Evolutionary conservation across 768 basidiomycete species (phyloP).

Genomic region (Lactarius hengduanensis): DNA sequence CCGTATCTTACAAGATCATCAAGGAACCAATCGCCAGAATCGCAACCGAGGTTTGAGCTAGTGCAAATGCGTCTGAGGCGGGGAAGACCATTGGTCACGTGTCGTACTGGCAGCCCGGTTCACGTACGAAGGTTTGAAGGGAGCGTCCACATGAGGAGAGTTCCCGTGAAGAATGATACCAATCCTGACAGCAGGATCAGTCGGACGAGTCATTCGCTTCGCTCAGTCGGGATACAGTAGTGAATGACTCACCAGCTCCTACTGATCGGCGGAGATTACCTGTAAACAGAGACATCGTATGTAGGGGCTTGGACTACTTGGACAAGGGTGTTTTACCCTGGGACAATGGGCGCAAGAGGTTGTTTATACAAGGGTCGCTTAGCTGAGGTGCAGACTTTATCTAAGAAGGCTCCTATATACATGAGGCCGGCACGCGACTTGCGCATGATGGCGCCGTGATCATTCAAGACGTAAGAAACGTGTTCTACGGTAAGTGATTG

Average conservation of each 20-base stretch:
- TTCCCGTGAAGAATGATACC: constrained; percentile 19
- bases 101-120: constrained; percentile 11
- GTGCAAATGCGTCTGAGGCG: constrained; percentile 33
- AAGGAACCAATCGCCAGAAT: constrained; percentile 63
- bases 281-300: constrained; percentile 26
- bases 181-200: constrained; percentile 8
- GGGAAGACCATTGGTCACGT: constrained; percentile 6
- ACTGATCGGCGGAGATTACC: constrained; percentile 28
- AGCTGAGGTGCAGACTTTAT: constrained; percentile 9
- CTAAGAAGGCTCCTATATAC: constrained; percentile 10
- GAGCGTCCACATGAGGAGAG: constrained; percentile 34
- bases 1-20: constrained; percentile 55
- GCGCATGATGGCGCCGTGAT: constrained; percentile 14
- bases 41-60: constrained; percentile 69
- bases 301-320: neutral
- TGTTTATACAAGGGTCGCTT: constrained; percentile 2
- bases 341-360: constrained; percentile 7
- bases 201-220: neutral
- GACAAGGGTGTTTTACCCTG: neutral
- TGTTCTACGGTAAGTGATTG: constrained; percentile 25
- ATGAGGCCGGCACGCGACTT: constrained; percentile 24
- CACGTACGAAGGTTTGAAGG: constrained; percentile 44
- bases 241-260: constrained; percentile 23
- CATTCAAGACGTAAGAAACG: constrained; percentile 22
- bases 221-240: too few species aligned